Conservation (phyloP, 352 stramenopile genomes). For the Saprolegnia parasitica region DNA sequence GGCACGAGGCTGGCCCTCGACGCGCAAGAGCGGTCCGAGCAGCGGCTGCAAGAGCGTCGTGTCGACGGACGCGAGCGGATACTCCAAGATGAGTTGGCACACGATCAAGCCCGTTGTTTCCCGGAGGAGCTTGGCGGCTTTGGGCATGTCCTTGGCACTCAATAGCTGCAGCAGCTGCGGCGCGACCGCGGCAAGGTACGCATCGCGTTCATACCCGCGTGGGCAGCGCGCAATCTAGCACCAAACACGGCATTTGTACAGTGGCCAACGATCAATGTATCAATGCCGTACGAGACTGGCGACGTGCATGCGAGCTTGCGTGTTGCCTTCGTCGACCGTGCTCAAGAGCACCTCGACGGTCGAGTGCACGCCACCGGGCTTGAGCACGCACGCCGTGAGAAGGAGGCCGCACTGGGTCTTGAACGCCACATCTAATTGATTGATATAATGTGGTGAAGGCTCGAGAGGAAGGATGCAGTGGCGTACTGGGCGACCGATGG, state of each 20-base stretch:
- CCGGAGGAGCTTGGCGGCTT: constrained; percentile 56
- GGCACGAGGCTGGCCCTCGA: constrained; percentile 37
- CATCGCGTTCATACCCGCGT: constrained; percentile 35
- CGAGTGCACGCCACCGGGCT: constrained; percentile 64
- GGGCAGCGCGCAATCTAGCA: constrained; percentile 66
- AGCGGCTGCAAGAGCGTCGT: constrained; percentile 46
- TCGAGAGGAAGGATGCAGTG: not conserved
- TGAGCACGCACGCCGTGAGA: constrained; percentile 57
- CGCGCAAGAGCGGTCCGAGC: constrained; percentile 60
- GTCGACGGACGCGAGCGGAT: constrained; percentile 43
- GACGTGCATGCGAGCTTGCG: constrained; percentile 77
- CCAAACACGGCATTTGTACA: not conserved
- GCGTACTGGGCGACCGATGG: constrained; percentile 14
- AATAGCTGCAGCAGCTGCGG: constrained; percentile 54
- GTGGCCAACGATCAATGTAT: not conserved
- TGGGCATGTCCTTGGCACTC: constrained; percentile 32
- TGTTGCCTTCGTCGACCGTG: constrained; percentile 76
- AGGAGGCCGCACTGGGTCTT: constrained; percentile 57
- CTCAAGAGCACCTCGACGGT: constrained; percentile 80
- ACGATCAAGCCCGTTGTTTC: constrained; percentile 65
- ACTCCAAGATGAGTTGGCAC: constrained; percentile 47
- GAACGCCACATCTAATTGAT: constrained; percentile 45
- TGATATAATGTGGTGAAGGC: not conserved
- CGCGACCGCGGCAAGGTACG: constrained; percentile 49
- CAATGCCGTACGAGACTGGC: constrained; percentile 45